A percentile compares a stretch with the other conserved stretches of the same genome.
phyloP scores from a whole-genome alignment of 768 basidiomycete species.

The Leucocoprinus leucothites region DNA sequence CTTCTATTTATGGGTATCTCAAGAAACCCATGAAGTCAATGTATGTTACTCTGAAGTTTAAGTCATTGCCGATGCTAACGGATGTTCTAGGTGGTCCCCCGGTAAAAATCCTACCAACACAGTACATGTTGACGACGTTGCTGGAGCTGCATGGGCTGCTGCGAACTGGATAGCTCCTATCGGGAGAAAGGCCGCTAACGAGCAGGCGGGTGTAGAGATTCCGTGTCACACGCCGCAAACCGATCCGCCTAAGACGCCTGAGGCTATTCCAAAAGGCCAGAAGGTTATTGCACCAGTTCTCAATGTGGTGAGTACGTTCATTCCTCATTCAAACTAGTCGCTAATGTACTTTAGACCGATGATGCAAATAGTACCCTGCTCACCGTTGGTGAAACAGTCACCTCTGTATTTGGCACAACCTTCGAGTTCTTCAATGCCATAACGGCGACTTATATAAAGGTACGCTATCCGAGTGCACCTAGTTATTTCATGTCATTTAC shows the following conservation, averaged over 20 bases:
- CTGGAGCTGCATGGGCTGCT: conserved; percentile 72
- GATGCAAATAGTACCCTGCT: conserved; percentile 69
- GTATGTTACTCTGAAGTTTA: conserved; percentile 36
- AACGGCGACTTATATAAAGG: conserved; percentile 66
- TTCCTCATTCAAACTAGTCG: background rate
- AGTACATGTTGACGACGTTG: conserved; percentile 75
- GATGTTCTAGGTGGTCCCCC: conserved; percentile 63
- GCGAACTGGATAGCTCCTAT: conserved; percentile 70
- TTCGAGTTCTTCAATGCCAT: conserved; percentile 79
- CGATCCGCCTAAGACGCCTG: conserved; percentile 70
- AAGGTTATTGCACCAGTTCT: conserved; percentile 76
- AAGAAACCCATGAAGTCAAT: conserved; percentile 85
- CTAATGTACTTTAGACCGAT: conserved; percentile 50
- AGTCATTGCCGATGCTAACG: conserved; percentile 14
- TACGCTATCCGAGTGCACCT: conserved; percentile 20
- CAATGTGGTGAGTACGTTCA: conserved; percentile 56
- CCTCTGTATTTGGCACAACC: conserved; percentile 72
- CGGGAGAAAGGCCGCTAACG: conserved; percentile 63
- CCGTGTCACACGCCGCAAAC: conserved; percentile 47
- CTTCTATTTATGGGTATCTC: conserved; percentile 77
- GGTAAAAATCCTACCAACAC: conserved; percentile 75
- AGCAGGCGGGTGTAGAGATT: conserved; percentile 64
- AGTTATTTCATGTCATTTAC: background rate
- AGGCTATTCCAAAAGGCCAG: conserved; percentile 51
- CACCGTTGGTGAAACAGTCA: conserved; percentile 62